Base-by-base conservation (phyloP, 2,329 filamentous ascomycete species). In the Hirsutella thompsonii region DNA sequence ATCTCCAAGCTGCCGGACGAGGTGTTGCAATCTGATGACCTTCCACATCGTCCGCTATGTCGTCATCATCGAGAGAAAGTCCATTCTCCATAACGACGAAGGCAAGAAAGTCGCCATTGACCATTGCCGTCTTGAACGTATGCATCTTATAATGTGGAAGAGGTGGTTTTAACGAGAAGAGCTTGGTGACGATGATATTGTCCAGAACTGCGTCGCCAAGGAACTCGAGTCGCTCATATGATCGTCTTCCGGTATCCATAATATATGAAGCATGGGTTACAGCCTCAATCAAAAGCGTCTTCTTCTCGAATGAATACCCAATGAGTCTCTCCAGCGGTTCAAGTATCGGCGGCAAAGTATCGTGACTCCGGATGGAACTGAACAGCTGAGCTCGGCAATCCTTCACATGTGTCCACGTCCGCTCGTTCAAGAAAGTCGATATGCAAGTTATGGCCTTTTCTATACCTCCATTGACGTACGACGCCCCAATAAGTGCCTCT, bases 121-220 rank as follows among this genome's bases (percentile, higher is more conserved):
- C 87, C 37, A 89, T 66, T 0, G 84, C 81, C 1, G 82, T 79
- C 43, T 84, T 81, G 42, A 90, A 64, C 3, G 78, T 63, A 50
- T 94, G 87, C 76, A 96, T 85, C n/a, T 73, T 62, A 3, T 68
- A 54, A 38, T 73, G 64, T 0, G 60, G 42, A 1, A 76, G 53
- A 3, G 69, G 61, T 0, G 63, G 61, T 2, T 55, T 48, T 11
- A 57, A 48, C 2, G 55, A 52, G 56, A 75, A 83, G 5, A 90
- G 61, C n/a, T 62, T 67, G 0, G 63, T 66, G 8, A 85, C 77
- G 38, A 95, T 66, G 42, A 94, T 66, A 49, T 79, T 73, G 58
- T 96, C 90, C 0, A 96, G 74, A 2, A 95, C 67, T 0, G 87
- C 76, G 50, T 96, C 90, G 1, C 90, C 90, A 0, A 95, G 64